Conservation (phyloP, 768 basidiomycete species). For the Calocera cornea region DNA sequence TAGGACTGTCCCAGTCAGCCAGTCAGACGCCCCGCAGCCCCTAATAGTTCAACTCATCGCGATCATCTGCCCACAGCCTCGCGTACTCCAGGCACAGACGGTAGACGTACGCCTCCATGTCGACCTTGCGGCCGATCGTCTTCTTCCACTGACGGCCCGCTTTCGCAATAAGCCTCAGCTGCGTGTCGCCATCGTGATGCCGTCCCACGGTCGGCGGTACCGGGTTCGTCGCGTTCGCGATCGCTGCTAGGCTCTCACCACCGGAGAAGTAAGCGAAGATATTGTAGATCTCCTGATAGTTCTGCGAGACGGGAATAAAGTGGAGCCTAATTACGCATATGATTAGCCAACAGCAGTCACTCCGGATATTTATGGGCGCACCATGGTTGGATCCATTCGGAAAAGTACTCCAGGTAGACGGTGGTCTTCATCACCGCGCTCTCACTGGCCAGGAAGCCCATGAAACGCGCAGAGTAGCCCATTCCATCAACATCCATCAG, state of each 20-base stretch:
- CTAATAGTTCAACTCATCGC: slow-evolving; percentile 37
- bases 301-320: slow-evolving; percentile 78
- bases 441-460: slow-evolving; percentile 73
- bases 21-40: slow-evolving; percentile 6
- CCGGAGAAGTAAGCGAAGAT: slow-evolving; percentile 89
- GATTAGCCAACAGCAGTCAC: background rate
- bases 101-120: slow-evolving; percentile 92
- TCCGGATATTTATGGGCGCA: slow-evolving; percentile 21
- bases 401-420: slow-evolving; percentile 82
- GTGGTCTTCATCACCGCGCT: slow-evolving; percentile 83
- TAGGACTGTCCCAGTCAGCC: background rate
- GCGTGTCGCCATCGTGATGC: slow-evolving; percentile 48
- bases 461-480: slow-evolving; percentile 85
- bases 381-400: slow-evolving; percentile 89
- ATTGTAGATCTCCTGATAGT: slow-evolving; percentile 88
- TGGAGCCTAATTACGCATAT: slow-evolving; percentile 51
- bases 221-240: slow-evolving; percentile 12
- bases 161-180: slow-evolving; percentile 67
- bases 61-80: slow-evolving; percentile 69
- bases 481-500: slow-evolving; percentile 87
- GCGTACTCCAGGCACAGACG: slow-evolving; percentile 82
- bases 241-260: slow-evolving; percentile 35
- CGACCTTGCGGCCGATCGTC: slow-evolving; percentile 63
- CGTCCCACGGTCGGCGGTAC: slow-evolving; percentile 19
- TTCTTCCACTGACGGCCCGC: slow-evolving; percentile 91